These are phyloP conservation scores for Baudoinia panamericana DNA, from an alignment of 495 filamentous ascomycete genomes.

Conservation along the genomic window DNA sequence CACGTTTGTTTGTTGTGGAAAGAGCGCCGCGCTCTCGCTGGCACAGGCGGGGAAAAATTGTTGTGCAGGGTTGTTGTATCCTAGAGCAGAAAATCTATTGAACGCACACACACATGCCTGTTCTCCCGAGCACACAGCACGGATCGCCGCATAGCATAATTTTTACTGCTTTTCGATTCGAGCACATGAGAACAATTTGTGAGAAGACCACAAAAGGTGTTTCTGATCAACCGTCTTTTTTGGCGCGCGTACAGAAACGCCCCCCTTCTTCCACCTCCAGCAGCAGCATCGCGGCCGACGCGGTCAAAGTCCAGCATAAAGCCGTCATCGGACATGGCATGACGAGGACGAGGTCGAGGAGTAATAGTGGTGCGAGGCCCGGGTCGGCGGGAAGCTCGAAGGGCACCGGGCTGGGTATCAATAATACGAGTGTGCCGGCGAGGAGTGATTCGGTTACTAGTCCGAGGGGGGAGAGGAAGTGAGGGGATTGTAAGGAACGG, in stretches of 20 bases:
- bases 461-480: background rate
- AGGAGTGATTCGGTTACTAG: constrained; percentile 1
- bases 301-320: background rate
- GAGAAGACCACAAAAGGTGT: too few relatives aligned
- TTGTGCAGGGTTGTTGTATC: background rate
- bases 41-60: background rate
- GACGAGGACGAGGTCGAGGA: constrained; percentile 1
- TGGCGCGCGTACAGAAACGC: background rate
- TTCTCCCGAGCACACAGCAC: background rate
- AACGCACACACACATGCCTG: too few relatives aligned
- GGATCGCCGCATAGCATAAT: background rate
- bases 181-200: background rate
- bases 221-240: too few relatives aligned
- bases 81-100: background rate
- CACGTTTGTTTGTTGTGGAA: background rate
- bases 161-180: too few relatives aligned
- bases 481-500: background rate
- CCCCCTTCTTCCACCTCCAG: background rate
- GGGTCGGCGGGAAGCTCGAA: constrained; percentile 1
- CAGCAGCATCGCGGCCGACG: too few relatives aligned
- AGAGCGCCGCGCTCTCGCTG: too few relatives aligned
- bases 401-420: too few relatives aligned
- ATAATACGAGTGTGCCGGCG: background rate
- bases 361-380: constrained; percentile 1
- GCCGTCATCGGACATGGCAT: constrained; percentile 2